phyloP scores from a whole-genome alignment of 768 basidiomycete genomes.

The Leccinellum luteum region DNA sequence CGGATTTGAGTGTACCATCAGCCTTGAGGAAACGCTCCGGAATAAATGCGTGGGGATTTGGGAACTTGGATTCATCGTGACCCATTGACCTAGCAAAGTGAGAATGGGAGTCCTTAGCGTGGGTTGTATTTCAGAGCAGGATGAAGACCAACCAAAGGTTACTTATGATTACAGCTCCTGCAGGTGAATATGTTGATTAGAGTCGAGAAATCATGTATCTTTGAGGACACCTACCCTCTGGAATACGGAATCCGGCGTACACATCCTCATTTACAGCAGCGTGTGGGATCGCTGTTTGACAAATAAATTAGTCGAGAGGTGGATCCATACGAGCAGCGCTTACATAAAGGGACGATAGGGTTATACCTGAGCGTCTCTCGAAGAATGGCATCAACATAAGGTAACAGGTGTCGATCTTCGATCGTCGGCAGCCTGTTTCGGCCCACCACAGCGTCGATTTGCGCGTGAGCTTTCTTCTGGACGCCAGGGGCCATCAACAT shows the following conservation, averaged over 20 bases:
- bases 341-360: conserved; percentile 16
- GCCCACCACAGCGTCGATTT: conserved; percentile 20
- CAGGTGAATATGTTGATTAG: not conserved
- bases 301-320: not conserved
- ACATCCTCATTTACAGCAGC: conserved; percentile 38
- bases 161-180: conserved; percentile 16
- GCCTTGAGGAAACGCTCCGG: conserved; percentile 41
- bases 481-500: conserved; percentile 14
- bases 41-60: conserved; percentile 35
- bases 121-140: not conserved
- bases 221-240: conserved; percentile 29
- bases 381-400: conserved; percentile 20
- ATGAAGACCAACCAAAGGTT: conserved; percentile 18
- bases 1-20: conserved; percentile 17
- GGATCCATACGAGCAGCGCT: not conserved
- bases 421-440: conserved; percentile 10
- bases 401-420: conserved; percentile 17
- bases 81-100: conserved; percentile 20
- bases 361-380: conserved; percentile 19
- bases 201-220: not conserved
- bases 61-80: conserved; percentile 32
- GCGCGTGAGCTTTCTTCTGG: conserved; percentile 22
- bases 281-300: conserved; percentile 28
- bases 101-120: not conserved
- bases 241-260: conserved; percentile 51